Percentiles rank a stretch among this genome's conserved stretches.
Evolutionary conservation across 495 filamentous ascomycete genomes (phyloP).

Genomic region (Aspergillus incahuasiensis): DNA sequence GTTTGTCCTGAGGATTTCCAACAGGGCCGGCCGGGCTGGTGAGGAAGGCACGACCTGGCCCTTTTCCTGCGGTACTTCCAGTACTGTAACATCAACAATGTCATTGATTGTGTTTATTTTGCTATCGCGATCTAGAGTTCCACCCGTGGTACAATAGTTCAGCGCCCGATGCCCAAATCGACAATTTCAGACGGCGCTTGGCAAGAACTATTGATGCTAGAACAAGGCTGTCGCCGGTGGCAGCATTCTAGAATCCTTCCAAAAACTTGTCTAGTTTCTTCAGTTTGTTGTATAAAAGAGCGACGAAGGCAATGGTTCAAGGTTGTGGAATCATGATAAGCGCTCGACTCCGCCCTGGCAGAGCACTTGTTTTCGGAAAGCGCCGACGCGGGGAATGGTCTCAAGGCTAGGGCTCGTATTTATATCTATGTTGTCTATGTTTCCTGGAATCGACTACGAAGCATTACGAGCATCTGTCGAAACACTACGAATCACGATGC

Average conservation of each 20-base stretch:
- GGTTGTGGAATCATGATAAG: not conserved
- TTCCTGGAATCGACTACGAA: not conserved
- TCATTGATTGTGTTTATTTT: not conserved
- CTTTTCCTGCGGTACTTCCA: not conserved
- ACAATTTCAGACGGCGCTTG: not conserved
- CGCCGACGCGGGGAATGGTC: slow-evolving; percentile 25
- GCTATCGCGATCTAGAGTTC: not conserved
- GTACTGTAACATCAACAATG: not conserved
- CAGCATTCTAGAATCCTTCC: not conserved
- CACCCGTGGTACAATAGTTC: not conserved
- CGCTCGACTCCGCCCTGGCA: slow-evolving; percentile 18
- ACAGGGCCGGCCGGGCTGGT: not conserved
- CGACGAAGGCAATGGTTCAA: not conserved
- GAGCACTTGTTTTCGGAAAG: slow-evolving; percentile 22
- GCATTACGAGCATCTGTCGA: not conserved
- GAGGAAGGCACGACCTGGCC: not conserved
- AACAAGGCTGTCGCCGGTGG: not conserved
- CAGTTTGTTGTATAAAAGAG: not conserved
- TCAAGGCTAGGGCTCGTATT: not conserved
- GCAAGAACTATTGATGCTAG: not conserved
- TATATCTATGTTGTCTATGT: slow-evolving; percentile 1
- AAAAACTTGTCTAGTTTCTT: not conserved
- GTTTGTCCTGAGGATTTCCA: not conserved
- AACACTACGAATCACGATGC: slow-evolving; percentile 7
- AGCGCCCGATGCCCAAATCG: not conserved